Evolutionary conservation across 2,329 filamentous ascomycete genomes (phyloP).

Genomic region (Colletotrichum zoysiae): DNA sequence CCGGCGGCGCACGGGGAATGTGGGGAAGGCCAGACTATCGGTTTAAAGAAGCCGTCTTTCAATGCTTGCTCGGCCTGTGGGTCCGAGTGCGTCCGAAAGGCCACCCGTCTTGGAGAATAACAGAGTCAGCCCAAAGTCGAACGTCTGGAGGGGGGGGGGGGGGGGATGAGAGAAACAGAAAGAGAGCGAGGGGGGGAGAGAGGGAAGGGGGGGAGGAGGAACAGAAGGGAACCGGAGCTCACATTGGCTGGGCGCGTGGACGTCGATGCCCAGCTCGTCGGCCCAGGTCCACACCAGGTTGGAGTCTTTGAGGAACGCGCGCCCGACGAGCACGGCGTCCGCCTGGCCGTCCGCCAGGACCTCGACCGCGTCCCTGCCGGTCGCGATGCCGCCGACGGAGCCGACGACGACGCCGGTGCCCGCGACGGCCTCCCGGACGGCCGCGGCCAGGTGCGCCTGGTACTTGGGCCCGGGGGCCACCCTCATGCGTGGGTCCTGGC

Average conservation of each 20-base stretch:
- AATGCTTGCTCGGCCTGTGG: conserved; percentile 40
- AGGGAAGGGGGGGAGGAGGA: not conserved
- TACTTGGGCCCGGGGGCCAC: conserved; percentile 73
- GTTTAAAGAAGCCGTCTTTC: not conserved
- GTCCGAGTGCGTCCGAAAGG: conserved; percentile 39
- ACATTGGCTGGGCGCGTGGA: conserved; percentile 57
- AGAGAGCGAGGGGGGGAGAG: not conserved
- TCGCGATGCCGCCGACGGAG: conserved; percentile 60
- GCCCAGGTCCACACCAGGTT: conserved; percentile 66
- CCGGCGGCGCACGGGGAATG: not conserved
- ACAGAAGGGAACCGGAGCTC: conserved; percentile 20
- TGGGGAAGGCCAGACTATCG: not conserved
- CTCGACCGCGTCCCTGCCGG: conserved; percentile 59
- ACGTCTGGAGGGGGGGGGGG: not conserved
- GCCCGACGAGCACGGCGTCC: conserved; percentile 62
- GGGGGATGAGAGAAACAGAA: too few species aligned
- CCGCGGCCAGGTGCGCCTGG: conserved; percentile 76
- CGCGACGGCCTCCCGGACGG: conserved; percentile 74
- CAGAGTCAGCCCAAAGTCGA: conserved; percentile 5
- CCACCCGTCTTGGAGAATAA: conserved; percentile 36
- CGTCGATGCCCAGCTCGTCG: conserved; percentile 61
- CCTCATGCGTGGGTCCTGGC: conserved; percentile 70
- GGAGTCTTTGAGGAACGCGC: conserved; percentile 68
- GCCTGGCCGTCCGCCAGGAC: conserved; percentile 58
- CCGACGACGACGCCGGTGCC: conserved; percentile 59